Percentiles rank a stretch among this genome's conserved stretches.
Evolutionary conservation across 1,284 basidiomycete species (phyloP).

Genomic region (Microbotryum scabiosae): DNA sequence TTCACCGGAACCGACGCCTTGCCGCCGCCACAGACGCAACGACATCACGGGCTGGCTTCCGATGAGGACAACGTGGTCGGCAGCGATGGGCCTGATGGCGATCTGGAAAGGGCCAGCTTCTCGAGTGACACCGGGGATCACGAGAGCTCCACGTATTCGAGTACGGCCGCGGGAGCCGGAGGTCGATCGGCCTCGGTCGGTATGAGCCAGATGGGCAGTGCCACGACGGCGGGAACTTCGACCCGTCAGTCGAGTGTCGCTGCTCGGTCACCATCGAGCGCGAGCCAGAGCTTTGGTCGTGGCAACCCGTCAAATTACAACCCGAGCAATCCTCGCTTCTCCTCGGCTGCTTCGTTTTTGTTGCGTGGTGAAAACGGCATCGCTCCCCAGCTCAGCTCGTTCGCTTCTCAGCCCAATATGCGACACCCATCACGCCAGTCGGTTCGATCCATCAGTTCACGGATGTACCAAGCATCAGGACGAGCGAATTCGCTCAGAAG

Average conservation of each 20-base stretch:
- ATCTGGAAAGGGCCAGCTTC: conserved; percentile 12
- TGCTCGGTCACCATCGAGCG: conserved; percentile 37
- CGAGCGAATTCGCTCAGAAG: conserved; percentile 5
- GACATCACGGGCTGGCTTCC: neutral
- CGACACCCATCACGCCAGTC: conserved; percentile 9
- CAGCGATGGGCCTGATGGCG: conserved; percentile 7
- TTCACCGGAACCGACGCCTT: neutral
- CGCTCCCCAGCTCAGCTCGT: neutral
- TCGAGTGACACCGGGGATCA: conserved; percentile 15
- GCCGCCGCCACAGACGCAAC: neutral
- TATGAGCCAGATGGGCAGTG: conserved; percentile 9
- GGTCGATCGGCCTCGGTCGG: too few species aligned
- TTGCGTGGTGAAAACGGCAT: neutral
- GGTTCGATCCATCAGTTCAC: conserved; percentile 1
- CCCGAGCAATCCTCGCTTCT: neutral
- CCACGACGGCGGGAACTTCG: conserved; percentile 7
- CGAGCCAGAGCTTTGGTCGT: neutral
- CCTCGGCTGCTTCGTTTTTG: conserved; percentile 28
- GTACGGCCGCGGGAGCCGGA: neutral
- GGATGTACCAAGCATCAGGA: neutral
- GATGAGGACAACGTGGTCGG: neutral
- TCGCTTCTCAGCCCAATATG: conserved; percentile 9
- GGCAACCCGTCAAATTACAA: neutral
- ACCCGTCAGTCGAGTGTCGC: conserved; percentile 8
- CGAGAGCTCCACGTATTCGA: conserved; percentile 10